phyloP scores from a whole-genome alignment of 2,329 filamentous ascomycete genomes.

The Daldinia sp. region DNA sequence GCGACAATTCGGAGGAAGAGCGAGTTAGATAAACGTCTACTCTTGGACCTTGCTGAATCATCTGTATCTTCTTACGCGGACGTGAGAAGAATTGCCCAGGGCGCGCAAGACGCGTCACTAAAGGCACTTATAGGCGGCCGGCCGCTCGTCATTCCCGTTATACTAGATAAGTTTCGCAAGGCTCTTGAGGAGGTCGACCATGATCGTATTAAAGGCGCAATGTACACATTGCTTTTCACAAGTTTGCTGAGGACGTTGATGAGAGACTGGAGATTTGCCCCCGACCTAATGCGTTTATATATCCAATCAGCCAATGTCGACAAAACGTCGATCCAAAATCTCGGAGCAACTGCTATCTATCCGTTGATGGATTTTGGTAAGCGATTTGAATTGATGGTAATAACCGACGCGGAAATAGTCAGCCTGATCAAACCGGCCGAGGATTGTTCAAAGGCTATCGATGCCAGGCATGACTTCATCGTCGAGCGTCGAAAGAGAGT shows the following conservation, averaged over 20 bases:
- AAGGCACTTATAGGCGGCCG: slow-evolving; percentile 90
- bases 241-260: slow-evolving; percentile 87
- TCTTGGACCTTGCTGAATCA: slow-evolving; percentile 88
- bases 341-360: slow-evolving; percentile 83
- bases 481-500: slow-evolving; percentile 77
- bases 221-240: slow-evolving; percentile 90
- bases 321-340: slow-evolving; percentile 91
- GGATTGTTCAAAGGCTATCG: slow-evolving; percentile 68
- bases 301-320: slow-evolving; percentile 90
- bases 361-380: slow-evolving; percentile 92
- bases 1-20: slow-evolving; percentile 87
- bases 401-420: slow-evolving; percentile 76
- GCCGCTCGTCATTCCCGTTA: slow-evolving; percentile 86
- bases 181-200: slow-evolving; percentile 84
- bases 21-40: slow-evolving; percentile 83
- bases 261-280: slow-evolving; percentile 94
- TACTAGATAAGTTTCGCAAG: slow-evolving; percentile 79
- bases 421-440: slow-evolving; percentile 74
- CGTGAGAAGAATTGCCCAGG: slow-evolving; percentile 92
- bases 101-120: slow-evolving; percentile 89
- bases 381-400: slow-evolving; percentile 83
- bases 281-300: slow-evolving; percentile 87
- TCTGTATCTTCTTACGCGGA: slow-evolving; percentile 93
- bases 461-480: slow-evolving; percentile 76
- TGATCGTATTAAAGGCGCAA: slow-evolving; percentile 90